Conservation (phyloP, 768 basidiomycete species). For the Leucogyrophana mollusca region DNA sequence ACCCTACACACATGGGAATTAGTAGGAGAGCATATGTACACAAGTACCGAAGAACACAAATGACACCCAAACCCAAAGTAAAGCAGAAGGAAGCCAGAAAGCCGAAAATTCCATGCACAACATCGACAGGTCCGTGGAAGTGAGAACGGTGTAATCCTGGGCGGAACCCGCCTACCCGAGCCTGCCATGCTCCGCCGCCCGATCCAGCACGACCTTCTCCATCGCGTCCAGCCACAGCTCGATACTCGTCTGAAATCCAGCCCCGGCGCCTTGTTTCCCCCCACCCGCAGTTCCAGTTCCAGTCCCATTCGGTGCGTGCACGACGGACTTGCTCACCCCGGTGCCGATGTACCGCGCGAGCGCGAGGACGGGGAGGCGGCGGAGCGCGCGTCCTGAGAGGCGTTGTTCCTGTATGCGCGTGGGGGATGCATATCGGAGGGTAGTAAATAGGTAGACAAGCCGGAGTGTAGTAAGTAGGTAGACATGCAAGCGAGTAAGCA, state of each 20-base stretch:
- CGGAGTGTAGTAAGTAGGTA: no score
- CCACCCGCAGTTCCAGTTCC: neutral
- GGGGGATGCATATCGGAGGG: neutral
- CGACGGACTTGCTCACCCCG: conserved; percentile 25
- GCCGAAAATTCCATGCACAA: no score
- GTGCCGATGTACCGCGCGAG: conserved; percentile 79
- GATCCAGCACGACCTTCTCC: conserved; percentile 67
- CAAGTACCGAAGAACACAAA: no score
- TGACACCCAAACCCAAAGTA: no score
- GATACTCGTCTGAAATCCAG: conserved; percentile 35
- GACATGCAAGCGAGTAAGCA: no score
- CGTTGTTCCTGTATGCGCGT: conserved; percentile 49
- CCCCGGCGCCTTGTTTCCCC: conserved; percentile 25
- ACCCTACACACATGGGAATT: no score
- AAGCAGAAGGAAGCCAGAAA: no score
- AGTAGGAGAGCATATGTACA: no score
- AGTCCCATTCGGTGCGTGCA: neutral
- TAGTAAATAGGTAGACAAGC: no score
- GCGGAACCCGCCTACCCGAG: conserved; percentile 38
- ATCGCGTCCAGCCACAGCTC: conserved; percentile 85
- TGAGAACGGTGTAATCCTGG: no score
- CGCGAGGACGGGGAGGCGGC: conserved; percentile 92
- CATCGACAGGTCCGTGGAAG: no score
- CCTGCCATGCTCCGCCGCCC: conserved; percentile 50
- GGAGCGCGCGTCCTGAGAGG: conserved; percentile 91